phyloP scores from a whole-genome alignment of 2,329 filamentous ascomycete genomes.

The Akanthomyces uredinophilus region DNA sequence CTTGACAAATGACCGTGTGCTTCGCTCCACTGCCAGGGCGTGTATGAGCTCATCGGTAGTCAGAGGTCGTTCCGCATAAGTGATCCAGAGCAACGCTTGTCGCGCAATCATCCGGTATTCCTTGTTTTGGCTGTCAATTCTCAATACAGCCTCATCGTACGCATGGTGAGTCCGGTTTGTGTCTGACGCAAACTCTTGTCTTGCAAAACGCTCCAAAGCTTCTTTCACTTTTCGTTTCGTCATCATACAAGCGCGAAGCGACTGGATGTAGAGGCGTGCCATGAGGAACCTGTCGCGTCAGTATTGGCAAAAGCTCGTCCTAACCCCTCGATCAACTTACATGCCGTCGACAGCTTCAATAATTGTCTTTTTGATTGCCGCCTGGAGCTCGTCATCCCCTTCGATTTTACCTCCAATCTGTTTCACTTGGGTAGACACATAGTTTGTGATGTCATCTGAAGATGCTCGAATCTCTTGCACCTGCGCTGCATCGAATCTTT shows the following conservation, averaged over 20 bases:
- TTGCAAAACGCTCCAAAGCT: slow-evolving; percentile 21
- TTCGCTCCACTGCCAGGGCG: slow-evolving; percentile 32
- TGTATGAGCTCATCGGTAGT: slow-evolving; percentile 32
- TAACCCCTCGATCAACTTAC: neutral
- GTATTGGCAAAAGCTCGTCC: neutral
- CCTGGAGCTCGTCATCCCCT: neutral
- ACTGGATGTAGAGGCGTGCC: slow-evolving; percentile 6
- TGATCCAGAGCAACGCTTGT: slow-evolving; percentile 36
- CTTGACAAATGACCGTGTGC: slow-evolving; percentile 23
- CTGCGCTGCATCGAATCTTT: neutral
- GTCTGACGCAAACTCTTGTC: slow-evolving; percentile 21
- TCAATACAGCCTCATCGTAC: slow-evolving; percentile 36
- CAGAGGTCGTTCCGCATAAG: slow-evolving; percentile 28
- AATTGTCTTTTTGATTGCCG: neutral
- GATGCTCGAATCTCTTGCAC: slow-evolving; percentile 15
- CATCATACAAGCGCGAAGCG: neutral
- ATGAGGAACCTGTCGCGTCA: slow-evolving; percentile 12
- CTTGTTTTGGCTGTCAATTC: slow-evolving; percentile 32
- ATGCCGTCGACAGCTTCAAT: slow-evolving; percentile 1
- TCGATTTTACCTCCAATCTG: too few species aligned
- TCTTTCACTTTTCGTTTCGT: slow-evolving; percentile 22
- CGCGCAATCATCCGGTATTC: slow-evolving; percentile 26
- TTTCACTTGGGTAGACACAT: neutral
- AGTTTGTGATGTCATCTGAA: slow-evolving; percentile 14
- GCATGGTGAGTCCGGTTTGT: slow-evolving; percentile 27